phyloP scores from a whole-genome alignment of 139 green algal species.

The Volvox africanus region DNA sequence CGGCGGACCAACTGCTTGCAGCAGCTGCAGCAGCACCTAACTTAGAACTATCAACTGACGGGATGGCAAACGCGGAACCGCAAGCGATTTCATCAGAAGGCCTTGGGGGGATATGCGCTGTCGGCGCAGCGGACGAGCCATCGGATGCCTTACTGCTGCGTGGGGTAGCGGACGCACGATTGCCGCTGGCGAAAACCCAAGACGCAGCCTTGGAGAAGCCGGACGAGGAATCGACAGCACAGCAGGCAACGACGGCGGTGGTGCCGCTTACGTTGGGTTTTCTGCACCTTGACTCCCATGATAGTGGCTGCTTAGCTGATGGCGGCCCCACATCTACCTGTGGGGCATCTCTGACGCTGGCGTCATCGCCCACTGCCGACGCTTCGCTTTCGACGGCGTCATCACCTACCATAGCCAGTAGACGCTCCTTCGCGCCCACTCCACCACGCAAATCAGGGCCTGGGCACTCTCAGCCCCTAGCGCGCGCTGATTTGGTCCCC shows the following conservation, averaged over 20 bases:
- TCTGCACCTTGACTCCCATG: not conserved
- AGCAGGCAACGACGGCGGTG: not conserved
- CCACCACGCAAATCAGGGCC: not conserved
- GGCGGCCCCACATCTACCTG: not conserved
- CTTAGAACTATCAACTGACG: too few relatives aligned
- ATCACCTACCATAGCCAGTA: constrained; percentile 7
- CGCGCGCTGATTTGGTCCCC: not conserved
- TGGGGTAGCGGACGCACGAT: too few relatives aligned
- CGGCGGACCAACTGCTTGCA: not conserved
- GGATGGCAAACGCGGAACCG: too few relatives aligned
- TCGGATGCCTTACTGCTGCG: too few relatives aligned
- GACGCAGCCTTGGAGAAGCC: not conserved
- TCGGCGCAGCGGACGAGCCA: too few relatives aligned
- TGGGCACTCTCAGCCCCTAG: not conserved
- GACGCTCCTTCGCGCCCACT: not conserved
- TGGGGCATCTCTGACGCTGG: not conserved
- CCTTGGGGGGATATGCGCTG: too few relatives aligned
- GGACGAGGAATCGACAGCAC: not conserved
- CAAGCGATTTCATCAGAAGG: too few relatives aligned
- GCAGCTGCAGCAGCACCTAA: too few relatives aligned
- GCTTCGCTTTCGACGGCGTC: not conserved
- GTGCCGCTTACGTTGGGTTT: not conserved
- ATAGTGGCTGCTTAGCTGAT: not conserved
- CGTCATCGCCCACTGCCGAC: not conserved
- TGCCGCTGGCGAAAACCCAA: too few relatives aligned